A percentile compares a stretch with the other conserved stretches of the same genome.
These are phyloP conservation scores for Thelonectria rubi DNA, from an alignment of 2,329 filamentous ascomycete genomes.

Conservation along the genomic window DNA sequence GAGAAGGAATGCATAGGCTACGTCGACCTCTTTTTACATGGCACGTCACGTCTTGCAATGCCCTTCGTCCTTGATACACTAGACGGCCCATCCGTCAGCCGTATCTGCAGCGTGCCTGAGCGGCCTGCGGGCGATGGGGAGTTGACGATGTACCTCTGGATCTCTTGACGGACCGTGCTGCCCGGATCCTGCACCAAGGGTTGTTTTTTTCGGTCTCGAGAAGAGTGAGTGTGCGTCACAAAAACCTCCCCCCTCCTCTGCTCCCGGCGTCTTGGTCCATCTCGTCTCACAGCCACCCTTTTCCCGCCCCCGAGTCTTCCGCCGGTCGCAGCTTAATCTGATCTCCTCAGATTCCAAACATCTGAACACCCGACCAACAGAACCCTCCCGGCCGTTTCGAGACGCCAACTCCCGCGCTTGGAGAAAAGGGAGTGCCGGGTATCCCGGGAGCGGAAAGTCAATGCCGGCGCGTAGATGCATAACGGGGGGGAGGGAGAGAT, in stretches of 20 bases:
- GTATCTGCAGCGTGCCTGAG: background rate
- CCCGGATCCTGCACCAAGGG: too few relatives aligned
- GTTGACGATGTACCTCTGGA: background rate
- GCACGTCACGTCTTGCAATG: background rate
- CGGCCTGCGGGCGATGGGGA: background rate
- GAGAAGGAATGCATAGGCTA: background rate
- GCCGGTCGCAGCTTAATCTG: too few relatives aligned
- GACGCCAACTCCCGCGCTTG: background rate
- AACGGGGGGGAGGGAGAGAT: background rate
- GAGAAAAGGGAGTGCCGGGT: background rate
- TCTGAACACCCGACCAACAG: background rate
- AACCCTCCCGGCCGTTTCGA: background rate
- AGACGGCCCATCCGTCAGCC: too few relatives aligned
- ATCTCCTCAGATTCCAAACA: background rate
- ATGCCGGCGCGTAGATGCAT: conserved; percentile 8
- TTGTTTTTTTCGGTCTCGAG: too few relatives aligned
- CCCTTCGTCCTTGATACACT: background rate
- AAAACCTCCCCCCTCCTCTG: too few relatives aligned
- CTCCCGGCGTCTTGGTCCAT: too few relatives aligned
- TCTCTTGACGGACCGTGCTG: background rate
- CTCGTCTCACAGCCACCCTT: too few relatives aligned
- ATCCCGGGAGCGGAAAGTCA: conserved; percentile 7
- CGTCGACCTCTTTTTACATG: too few relatives aligned
- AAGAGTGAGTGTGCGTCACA: too few relatives aligned
- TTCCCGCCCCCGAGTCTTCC: too few relatives aligned